These are phyloP conservation scores for Pichia heedii DNA, from an alignment of 805 yeast genomes.

Conservation along the genomic window DNA sequence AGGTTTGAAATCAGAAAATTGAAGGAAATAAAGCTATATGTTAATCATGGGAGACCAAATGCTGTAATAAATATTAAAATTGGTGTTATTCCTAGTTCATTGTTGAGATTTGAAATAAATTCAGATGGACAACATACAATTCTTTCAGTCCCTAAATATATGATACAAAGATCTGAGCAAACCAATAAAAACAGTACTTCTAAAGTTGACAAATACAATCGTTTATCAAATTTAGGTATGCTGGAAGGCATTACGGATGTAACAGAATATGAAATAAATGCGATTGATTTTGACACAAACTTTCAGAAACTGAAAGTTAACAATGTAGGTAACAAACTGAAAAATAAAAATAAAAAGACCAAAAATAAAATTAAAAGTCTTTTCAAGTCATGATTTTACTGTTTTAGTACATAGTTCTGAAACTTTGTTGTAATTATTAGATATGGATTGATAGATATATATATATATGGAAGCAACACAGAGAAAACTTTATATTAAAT, in stretches of 20 bases:
- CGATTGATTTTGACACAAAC: slow-evolving; percentile 1
- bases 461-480: no score
- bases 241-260: slow-evolving; percentile 3
- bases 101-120: slow-evolving; percentile 1
- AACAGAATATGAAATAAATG: slow-evolving; percentile 1
- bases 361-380: slow-evolving; percentile 1
- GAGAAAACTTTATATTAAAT: no score
- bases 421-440: no score
- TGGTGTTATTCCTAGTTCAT: neutral
- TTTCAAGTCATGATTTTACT: neutral
- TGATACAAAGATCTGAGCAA: no score
- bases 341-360: slow-evolving; percentile 2
- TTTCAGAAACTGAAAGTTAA: slow-evolving; percentile 4
- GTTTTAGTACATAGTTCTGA: no score
- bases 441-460: no score
- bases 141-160: neutral
- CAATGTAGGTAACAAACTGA: slow-evolving; percentile 4
- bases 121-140: slow-evolving; percentile 2
- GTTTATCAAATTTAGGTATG: slow-evolving; percentile 1
- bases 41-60: neutral
- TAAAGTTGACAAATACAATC: no score
- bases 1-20: slow-evolving; percentile 1
- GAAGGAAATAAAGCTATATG: neutral
- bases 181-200: neutral
- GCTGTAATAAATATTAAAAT: slow-evolving; percentile 1